A percentile compares a stretch with the other conserved stretches of the same genome.
phyloP scores from a whole-genome alignment of 768 basidiomycete species.

The Flagelloscypha sp. region DNA sequence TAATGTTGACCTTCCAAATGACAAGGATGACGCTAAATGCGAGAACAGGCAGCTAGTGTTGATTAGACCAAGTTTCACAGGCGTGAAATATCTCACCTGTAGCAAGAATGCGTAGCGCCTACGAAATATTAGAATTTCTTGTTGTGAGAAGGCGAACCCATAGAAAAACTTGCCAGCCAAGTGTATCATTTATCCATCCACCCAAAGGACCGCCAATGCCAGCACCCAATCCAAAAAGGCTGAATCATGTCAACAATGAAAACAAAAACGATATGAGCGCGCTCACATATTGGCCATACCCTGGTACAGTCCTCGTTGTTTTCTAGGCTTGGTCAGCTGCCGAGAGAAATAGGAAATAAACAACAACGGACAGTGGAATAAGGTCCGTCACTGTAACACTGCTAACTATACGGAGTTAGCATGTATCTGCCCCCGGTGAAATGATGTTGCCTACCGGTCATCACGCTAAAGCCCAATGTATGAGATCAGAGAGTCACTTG shows the following conservation, averaged over 20 bases:
- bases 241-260: conserved; percentile 21
- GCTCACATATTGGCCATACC: conserved; percentile 78
- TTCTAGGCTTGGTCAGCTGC: conserved; percentile 31
- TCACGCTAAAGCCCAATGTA: conserved; percentile 44
- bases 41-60: conserved; percentile 63
- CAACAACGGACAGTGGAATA: conserved; percentile 65
- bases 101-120: conserved; percentile 84
- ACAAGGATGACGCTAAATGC: conserved; percentile 65
- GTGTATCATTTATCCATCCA: conserved; percentile 77
- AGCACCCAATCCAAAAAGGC: conserved; percentile 78
- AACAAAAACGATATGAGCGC: conserved; percentile 5
- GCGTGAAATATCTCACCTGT: conserved; percentile 45
- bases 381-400: conserved; percentile 83
- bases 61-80: conserved; percentile 10
- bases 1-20: conserved; percentile 69
- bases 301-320: conserved; percentile 85
- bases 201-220: conserved; percentile 75
- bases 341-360: conserved; percentile 4
- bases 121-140: conserved; percentile 14
- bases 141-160: conserved; percentile 2
- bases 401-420: conserved; percentile 44
- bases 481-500: conserved; percentile 13
- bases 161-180: conserved; percentile 63
- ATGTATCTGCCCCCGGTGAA: conserved; percentile 9
- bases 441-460: conserved; percentile 54